Percentiles rank a stretch among this genome's conserved stretches.
Evolutionary conservation across 164 flowering plant genomes (phyloP).

Genomic region (Piper longum): DNA sequence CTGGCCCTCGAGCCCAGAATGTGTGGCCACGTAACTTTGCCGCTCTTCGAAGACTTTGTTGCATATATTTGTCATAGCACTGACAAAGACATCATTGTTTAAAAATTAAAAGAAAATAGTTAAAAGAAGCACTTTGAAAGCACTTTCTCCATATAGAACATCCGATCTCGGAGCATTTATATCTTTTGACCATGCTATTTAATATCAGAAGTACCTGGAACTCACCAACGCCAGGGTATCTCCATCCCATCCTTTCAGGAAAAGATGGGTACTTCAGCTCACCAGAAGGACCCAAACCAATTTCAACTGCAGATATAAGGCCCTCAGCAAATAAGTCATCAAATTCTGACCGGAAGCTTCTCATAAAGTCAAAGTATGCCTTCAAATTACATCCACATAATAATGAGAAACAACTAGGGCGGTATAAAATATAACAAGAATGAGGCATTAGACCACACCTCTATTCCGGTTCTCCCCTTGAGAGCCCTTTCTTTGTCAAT

Average conservation of each 20-base stretch:
- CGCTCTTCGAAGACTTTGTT: slow-evolving; percentile 49
- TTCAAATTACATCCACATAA: slow-evolving; percentile 23
- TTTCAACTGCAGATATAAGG: slow-evolving; percentile 54
- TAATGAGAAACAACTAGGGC: neutral
- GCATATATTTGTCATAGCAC: slow-evolving; percentile 87
- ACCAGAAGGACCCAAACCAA: slow-evolving; percentile 83
- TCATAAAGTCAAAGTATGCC: slow-evolving; percentile 88
- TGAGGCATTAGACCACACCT: slow-evolving; percentile 27
- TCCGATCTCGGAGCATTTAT: neutral
- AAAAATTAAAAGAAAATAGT: neutral
- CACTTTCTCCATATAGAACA: neutral
- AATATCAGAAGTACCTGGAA: slow-evolving; percentile 53
- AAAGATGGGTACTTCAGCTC: slow-evolving; percentile 73
- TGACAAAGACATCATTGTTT: slow-evolving; percentile 12
- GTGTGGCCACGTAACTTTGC: slow-evolving; percentile 70
- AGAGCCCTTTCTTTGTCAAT: slow-evolving; percentile 74
- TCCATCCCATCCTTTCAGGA: slow-evolving; percentile 75
- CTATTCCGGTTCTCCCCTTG: slow-evolving; percentile 73
- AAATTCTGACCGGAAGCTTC: slow-evolving; percentile 81
- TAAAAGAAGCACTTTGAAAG: neutral
- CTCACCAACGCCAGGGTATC: slow-evolving; percentile 92
- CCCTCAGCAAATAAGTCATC: slow-evolving; percentile 73
- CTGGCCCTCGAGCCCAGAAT: slow-evolving; percentile 84
- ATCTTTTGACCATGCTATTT: too few relatives aligned
- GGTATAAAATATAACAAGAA: neutral